Evolutionary conservation across 371 early-diverging fungal species (phyloP).

Genomic region (Syncephalastrum contaminatum): DNA sequence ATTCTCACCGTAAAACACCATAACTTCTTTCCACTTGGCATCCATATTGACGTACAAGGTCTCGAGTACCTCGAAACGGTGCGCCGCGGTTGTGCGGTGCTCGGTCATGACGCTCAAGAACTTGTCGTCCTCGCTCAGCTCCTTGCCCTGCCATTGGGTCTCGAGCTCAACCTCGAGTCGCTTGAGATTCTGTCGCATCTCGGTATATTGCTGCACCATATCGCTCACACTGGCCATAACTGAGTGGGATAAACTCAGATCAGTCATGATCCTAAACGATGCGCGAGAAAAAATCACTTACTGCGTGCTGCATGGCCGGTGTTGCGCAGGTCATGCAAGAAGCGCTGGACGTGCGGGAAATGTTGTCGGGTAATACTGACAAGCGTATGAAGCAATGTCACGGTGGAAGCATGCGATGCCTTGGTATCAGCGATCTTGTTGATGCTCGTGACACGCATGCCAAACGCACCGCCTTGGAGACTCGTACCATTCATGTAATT

Average conservation of each 20-base stretch:
- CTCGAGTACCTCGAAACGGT: slow-evolving; percentile 28
- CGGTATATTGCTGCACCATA: slow-evolving; percentile 38
- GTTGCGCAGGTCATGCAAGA: slow-evolving; percentile 34
- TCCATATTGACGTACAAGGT: slow-evolving; percentile 38
- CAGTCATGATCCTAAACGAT: slow-evolving; percentile 41
- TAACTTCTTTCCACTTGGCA: slow-evolving; percentile 35
- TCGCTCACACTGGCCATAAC: slow-evolving; percentile 37
- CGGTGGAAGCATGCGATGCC: slow-evolving; percentile 34
- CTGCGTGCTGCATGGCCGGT: slow-evolving; percentile 30
- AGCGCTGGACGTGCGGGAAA: slow-evolving; percentile 43
- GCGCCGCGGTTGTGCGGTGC: slow-evolving; percentile 19
- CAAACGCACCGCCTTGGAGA: slow-evolving; percentile 56
- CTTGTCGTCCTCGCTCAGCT: slow-evolving; percentile 26
- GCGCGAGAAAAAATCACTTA: slow-evolving; percentile 2
- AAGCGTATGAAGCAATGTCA: slow-evolving; percentile 44
- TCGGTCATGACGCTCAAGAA: slow-evolving; percentile 27
- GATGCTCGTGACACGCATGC: slow-evolving; percentile 46
- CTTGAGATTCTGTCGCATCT: slow-evolving; percentile 32
- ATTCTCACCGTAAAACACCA: slow-evolving; percentile 37
- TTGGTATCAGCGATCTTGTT: slow-evolving; percentile 53
- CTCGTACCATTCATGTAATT: slow-evolving; percentile 59
- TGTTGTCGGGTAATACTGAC: slow-evolving; percentile 34
- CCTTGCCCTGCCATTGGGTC: slow-evolving; percentile 32
- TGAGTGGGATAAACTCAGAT: not conserved
- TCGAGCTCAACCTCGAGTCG: slow-evolving; percentile 26